Base-by-base conservation (phyloP, 2,329 filamentous ascomycete genomes). In the Aspergillus tubingensis region DNA sequence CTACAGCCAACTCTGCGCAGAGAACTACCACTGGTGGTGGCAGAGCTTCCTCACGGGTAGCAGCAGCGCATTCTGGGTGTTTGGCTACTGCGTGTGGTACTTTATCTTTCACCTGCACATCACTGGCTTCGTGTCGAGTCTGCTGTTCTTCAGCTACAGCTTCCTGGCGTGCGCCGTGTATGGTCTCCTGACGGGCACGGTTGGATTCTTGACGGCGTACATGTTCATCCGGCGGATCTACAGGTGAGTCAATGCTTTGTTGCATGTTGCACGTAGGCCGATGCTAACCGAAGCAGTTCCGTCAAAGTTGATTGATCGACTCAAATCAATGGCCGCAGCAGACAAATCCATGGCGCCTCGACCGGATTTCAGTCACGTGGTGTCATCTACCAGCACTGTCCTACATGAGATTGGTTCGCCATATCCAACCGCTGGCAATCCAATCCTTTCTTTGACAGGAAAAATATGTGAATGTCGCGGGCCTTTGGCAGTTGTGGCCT, bases 11-110 rank as follows among this genome's bases (percentile, higher is more conserved):
- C 85, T 96, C 17, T 94, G 91, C 77, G 83, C 86, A 1, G 92
- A 96, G 83, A 92, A 96, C 75, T 89, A 95, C 77, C 85, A 91
- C 74, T 96, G 92, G 92, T 95, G 91, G 91, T 96, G 91, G 91
- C 90, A 91, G 74, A 91, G 89, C 54, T 95, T 96, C 79, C 77
- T 91, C 52, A 85, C 92, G 8, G 92, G 92, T 48, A 89, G 88
- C 51, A 86, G 88, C 67, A 91, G 88, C 67, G 86, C 89, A 6
- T 75, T 91, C 62, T 96, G 91, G 91, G 86, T 96, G 39, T 95
- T 94, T 72, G 74, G 86, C 39, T 96, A 95, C 79, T 91, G 90
- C 74, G 80, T 88, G 53, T 96, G 91, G 88, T 96, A 94, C 79
- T 96, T 91, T 77, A 83, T 87, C 68, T 87, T 86, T 65, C 91